Evolutionary conservation across 225 moss, liverwort and hornwort genomes (phyloP).

Genomic region (Lunularia cruciata): DNA sequence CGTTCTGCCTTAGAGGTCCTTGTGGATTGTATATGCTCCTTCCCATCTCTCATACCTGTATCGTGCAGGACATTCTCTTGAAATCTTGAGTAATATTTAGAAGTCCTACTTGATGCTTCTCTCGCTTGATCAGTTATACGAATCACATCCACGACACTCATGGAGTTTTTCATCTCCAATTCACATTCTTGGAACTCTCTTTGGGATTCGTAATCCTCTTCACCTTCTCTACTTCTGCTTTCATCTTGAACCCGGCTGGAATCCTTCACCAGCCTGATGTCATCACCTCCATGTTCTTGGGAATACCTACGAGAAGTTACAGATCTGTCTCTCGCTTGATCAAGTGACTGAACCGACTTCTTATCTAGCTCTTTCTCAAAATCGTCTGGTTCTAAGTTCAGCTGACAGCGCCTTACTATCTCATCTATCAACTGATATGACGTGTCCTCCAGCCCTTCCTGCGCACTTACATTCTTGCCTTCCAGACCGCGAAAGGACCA

Average conservation of each 20-base stretch:
- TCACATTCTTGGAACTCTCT: neutral
- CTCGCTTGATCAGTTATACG: neutral
- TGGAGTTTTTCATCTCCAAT: neutral
- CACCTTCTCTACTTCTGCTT: neutral
- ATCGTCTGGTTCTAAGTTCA: too few relatives aligned
- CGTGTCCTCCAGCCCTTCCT: too few relatives aligned
- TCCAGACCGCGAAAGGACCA: too few relatives aligned
- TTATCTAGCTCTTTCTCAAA: too few relatives aligned
- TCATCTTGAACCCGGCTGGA: slow-evolving; percentile 6
- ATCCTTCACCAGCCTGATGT: slow-evolving; percentile 30
- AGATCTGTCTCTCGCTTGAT: neutral
- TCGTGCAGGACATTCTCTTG: slow-evolving; percentile 29
- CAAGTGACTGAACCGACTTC: neutral
- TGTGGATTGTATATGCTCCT: neutral
- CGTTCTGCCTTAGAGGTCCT: neutral
- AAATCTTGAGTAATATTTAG: neutral
- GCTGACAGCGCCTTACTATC: neutral
- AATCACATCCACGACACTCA: neutral
- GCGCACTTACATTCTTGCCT: too few relatives aligned
- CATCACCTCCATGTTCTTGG: slow-evolving; percentile 7
- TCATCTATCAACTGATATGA: neutral
- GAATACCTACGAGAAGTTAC: too few relatives aligned
- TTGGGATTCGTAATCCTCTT: neutral
- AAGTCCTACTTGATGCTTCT: neutral
- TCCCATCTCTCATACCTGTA: neutral